Base-by-base conservation (phyloP, 345 rosid genomes). In the Psidium guajava region DNA sequence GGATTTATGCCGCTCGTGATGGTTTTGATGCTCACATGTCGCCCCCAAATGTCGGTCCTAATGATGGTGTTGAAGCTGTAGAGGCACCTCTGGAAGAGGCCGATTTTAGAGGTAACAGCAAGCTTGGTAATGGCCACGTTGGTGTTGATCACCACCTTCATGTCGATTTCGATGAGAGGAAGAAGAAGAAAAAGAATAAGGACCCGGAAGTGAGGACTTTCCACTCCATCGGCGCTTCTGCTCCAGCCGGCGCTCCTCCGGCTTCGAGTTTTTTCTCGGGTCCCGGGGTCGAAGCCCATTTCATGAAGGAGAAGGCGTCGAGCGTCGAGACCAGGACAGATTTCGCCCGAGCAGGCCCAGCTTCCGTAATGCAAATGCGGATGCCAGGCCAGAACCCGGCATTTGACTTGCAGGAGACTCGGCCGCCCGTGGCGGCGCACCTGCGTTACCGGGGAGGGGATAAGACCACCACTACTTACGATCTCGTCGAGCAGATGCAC, bases 401-500 rank as follows among this genome's bases (percentile, higher is more conserved):
- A 25, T 91, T 87, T 84, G 24, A 44, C 24, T 32, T 90, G 88
- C 88, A 82, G 57, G 93, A 90, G 87, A 91, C 92, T 18, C 83
- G 89, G 32, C 92, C 92, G 8, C 91, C 90, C 3, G 54, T 91
- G 85, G 93, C 92, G 11, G 93, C 91, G 2, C 90, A 88, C 22
- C 25, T 87, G 90, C 73, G 93, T 9, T 87, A 88, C 87, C 86
- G 86, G 61, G 90, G 86, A 25, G 91, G 90, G 40, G 92, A 91
- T 83, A 92, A 87, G 82, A 88, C 86, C 54, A 83, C 91, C 2
- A 89, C 82, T 82, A 91, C 94, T 49, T 92, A 92, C 82, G 94
- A 91, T 52, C 90, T 92, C 5, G 94, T 92, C 44, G 92, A 92
- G 84, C 92, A 88, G 87, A 91, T 92, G 94, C 90, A 85, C 5